Evolutionary conservation across 805 yeast species (phyloP).

Genomic region (Pachysolen tannophilus): DNA sequence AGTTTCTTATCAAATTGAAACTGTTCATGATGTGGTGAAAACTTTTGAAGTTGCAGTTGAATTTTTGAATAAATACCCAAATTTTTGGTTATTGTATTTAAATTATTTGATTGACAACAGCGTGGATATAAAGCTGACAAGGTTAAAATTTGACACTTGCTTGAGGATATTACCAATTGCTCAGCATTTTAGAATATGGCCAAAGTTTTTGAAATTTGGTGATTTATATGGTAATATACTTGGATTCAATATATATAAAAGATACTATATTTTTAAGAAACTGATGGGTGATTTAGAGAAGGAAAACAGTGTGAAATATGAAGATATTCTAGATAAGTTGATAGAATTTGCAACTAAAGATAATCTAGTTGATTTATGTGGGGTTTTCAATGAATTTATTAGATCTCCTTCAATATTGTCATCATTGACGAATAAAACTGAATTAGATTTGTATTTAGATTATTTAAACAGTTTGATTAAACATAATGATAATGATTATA

Average conservation of each 20-base stretch:
- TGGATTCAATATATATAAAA: slow-evolving; percentile 22
- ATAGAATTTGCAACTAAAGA: slow-evolving; percentile 18
- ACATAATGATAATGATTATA: not conserved
- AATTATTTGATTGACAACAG: slow-evolving; percentile 28
- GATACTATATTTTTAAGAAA: slow-evolving; percentile 21
- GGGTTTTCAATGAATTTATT: slow-evolving; percentile 25
- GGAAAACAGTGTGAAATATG: slow-evolving; percentile 1
- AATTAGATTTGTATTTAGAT: slow-evolving; percentile 38
- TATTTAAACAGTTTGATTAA: slow-evolving; percentile 32
- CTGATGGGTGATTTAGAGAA: slow-evolving; percentile 3
- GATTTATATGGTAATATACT: slow-evolving; percentile 32
- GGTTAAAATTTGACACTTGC: slow-evolving; percentile 41
- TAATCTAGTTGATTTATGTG: slow-evolving; percentile 10
- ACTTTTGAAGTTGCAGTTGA: slow-evolving; percentile 41
- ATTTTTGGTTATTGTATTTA: slow-evolving; percentile 46
- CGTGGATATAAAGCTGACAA: slow-evolving; percentile 27
- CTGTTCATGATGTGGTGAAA: not conserved
- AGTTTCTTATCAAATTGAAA: slow-evolving; percentile 11
- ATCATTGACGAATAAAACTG: slow-evolving; percentile 28
- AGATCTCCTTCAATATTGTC: slow-evolving; percentile 26
- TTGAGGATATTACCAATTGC: slow-evolving; percentile 38
- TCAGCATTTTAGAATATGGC: slow-evolving; percentile 52
- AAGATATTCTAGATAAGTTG: slow-evolving; percentile 22
- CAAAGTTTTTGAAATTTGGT: slow-evolving; percentile 42
- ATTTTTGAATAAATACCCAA: slow-evolving; percentile 34